Percentiles rank a stretch among this genome's conserved stretches.
Conservation (phyloP, 345 rosid genomes). For the Salix exigua region DNA sequence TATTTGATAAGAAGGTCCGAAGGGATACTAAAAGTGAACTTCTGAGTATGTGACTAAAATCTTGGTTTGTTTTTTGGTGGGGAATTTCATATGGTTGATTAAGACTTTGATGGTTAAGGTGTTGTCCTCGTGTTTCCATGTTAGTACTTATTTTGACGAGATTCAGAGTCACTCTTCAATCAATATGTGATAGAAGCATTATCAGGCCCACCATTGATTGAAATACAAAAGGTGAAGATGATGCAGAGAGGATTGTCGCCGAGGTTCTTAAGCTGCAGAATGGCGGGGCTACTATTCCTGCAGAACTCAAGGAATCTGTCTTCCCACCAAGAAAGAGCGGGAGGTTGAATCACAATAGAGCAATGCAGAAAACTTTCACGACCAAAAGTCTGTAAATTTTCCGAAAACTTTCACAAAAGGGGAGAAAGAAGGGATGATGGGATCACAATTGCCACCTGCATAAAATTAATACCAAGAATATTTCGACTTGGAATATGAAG, state of each 20-base stretch:
- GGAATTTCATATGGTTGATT: too few relatives aligned
- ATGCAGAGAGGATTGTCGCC: constrained; percentile 37
- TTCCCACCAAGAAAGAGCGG: constrained; percentile 42
- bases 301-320: constrained; percentile 49
- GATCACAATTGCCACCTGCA: constrained; percentile 61
- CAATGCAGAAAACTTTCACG: constrained; percentile 24
- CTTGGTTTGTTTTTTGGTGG: too few relatives aligned
- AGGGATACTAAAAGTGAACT: too few relatives aligned
- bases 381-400: constrained; percentile 44
- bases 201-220: too few relatives aligned
- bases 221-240: too few relatives aligned
- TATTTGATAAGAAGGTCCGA: too few relatives aligned
- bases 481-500: constrained; percentile 99
- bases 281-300: constrained; percentile 58
- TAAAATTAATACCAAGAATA: constrained; percentile 61
- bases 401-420: constrained; percentile 28
- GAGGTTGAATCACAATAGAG: constrained; percentile 10
- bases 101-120: too few relatives aligned
- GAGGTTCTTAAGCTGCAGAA: constrained; percentile 53
- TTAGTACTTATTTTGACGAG: too few relatives aligned
- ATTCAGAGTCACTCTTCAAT: too few relatives aligned
- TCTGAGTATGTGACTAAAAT: too few relatives aligned
- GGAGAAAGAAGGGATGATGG: constrained; percentile 24
- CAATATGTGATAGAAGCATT: too few relatives aligned
- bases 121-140: too few relatives aligned